Evolutionary conservation across 345 rosid species (phyloP), one percentile per base, ranked within the genome.

Genomic region (Euclidium syriacum): DNA sequence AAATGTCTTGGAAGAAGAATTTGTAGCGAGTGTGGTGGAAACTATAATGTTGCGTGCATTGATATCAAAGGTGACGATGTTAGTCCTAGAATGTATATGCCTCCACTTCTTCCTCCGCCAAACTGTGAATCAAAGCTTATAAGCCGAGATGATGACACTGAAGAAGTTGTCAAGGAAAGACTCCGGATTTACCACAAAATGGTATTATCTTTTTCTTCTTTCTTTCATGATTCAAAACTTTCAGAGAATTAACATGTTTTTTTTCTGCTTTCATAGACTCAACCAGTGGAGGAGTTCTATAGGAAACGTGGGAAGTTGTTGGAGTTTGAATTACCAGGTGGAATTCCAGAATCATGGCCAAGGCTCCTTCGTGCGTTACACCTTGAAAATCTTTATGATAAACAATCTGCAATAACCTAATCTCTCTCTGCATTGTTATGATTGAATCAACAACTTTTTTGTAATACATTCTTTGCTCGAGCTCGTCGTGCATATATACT

Each of bases 341-440:
- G 99, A 67, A 94, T 94, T 72, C 92, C 95, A 6, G 90, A 94
- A 73, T 90, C 99, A 1, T 94, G 99, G 99, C 90, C 96, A 14
- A 87, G 76, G 78, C 81, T 94, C 64, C 99, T 94, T 71, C 79
- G 66, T 59, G 99, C 97, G 44, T 77, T 94, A 73, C 80, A 90
- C 66, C 79, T 94, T 41, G 95, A 82, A 62, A 77, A 85, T 55
- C 80, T 65, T 14, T 78, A 78, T 14, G 73, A 80, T 44, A 80
- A 85, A 68, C 68, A 64, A 52, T 85, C 90, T 14, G 96, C 82
- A 29, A 80, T 83, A 30, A 97, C 91, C 10, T 89, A 76, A 44
- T 27, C 10, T 44, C 22, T 55, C 24, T 56, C 4, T 42, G 14
- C 15, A 16, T 38, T 38, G 18, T 25, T 48, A 39, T 54, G 57